A percentile compares a stretch with the other conserved stretches of the same genome.
These are phyloP conservation scores for Mucor saturninus DNA, from an alignment of 371 early-diverging fungal genomes.

Conservation along the genomic window DNA sequence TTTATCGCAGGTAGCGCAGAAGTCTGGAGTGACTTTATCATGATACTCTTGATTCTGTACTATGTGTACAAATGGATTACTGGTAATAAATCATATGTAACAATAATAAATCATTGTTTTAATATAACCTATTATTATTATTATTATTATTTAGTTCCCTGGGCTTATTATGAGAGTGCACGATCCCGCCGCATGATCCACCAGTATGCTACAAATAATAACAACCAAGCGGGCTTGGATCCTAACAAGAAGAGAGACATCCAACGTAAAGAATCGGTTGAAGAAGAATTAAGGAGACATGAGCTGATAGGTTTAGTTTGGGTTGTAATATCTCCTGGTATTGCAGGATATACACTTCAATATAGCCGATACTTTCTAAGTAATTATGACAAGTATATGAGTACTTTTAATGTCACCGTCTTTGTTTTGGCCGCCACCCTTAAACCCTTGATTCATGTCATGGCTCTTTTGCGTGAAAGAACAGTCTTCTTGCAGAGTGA, in stretches of 20 bases:
- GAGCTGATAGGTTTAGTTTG: constrained; percentile 59
- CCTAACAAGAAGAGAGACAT: constrained; percentile 4
- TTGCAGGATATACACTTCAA: constrained; percentile 64
- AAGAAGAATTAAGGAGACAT: constrained; percentile 56
- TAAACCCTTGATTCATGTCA: constrained; percentile 56
- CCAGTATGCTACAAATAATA: constrained; percentile 16
- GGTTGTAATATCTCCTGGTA: constrained; percentile 61
- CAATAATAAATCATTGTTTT: neutral
- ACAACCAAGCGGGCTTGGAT: constrained; percentile 6
- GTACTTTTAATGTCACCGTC: constrained; percentile 61
- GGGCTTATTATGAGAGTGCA: constrained; percentile 73
- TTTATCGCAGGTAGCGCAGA: constrained; percentile 69
- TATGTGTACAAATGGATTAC: constrained; percentile 74
- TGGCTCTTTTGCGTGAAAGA: constrained; percentile 54
- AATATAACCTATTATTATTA: neutral
- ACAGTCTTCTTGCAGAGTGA: constrained; percentile 60
- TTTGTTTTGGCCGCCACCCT: constrained; percentile 67
- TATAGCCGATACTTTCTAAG: constrained; percentile 59
- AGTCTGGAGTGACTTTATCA: constrained; percentile 70
- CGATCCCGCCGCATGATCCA: constrained; percentile 56
- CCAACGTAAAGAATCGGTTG: constrained; percentile 21
- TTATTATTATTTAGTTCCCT: constrained; percentile 55
- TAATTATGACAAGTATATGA: constrained; percentile 62
- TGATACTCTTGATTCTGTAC: constrained; percentile 62
- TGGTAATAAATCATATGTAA: constrained; percentile 45